Evolutionary conservation across 2,329 filamentous ascomycete species (phyloP).

Genomic region (Xylariomycetidae sp.): DNA sequence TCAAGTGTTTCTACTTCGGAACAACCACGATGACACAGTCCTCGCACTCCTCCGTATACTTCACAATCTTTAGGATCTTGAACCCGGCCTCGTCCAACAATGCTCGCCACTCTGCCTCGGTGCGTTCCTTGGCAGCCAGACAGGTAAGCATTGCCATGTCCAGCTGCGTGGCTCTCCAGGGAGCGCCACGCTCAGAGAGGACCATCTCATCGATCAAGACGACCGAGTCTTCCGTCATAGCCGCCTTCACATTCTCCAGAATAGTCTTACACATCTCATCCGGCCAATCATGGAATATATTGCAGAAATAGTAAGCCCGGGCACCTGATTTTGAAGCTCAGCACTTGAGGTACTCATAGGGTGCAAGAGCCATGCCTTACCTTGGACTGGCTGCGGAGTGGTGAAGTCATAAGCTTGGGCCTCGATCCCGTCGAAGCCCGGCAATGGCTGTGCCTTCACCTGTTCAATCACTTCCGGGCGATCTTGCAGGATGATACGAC

Average conservation of each 20-base stretch:
- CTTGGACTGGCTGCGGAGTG: conserved; percentile 10
- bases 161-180: conserved; percentile 9
- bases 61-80: conserved; percentile 5
- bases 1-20: too few species aligned
- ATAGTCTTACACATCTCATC: conserved; percentile 12
- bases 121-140: conserved; percentile 9
- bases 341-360: not conserved
- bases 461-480: conserved; percentile 9
- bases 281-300: conserved; percentile 13
- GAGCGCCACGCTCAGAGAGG: conserved; percentile 10
- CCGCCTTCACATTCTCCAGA: conserved; percentile 9
- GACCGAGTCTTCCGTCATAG: conserved; percentile 10
- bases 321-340: conserved; percentile 8
- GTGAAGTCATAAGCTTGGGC: conserved; percentile 13
- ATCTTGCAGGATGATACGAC: conserved; percentile 18
- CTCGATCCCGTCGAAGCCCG: conserved; percentile 14
- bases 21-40: conserved; percentile 11
- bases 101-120: conserved; percentile 7
- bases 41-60: conserved; percentile 9
- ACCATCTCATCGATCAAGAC: conserved; percentile 16
- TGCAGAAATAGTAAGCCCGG: conserved; percentile 14
- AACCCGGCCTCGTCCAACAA: conserved; percentile 8
- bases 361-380: conserved; percentile 2
- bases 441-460: conserved; percentile 11
- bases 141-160: conserved; percentile 11